A percentile compares a stretch with the other conserved stretches of the same genome.
phyloP scores from a whole-genome alignment of 805 yeast species.

The Yarrowia yakushimensis region DNA sequence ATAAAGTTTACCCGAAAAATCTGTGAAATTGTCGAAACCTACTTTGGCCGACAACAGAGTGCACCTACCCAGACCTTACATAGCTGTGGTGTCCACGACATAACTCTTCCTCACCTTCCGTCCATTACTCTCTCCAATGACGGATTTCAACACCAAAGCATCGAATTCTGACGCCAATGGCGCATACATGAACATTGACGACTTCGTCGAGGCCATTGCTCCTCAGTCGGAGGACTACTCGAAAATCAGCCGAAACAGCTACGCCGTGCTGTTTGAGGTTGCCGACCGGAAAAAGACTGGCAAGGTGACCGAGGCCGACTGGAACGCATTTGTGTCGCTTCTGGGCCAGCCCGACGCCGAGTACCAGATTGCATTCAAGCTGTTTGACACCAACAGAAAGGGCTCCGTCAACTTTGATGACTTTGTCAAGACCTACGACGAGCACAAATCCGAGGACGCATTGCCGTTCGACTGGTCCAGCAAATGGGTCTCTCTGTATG shows the following conservation, averaged over 20 bases:
- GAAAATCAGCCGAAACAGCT: conserved; percentile 54
- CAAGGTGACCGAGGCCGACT: conserved; percentile 62
- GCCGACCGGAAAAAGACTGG: conserved; percentile 76
- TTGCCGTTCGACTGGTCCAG: conserved; percentile 46
- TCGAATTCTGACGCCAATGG: conserved; percentile 22
- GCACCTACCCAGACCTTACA: background rate
- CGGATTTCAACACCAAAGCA: conserved; percentile 14
- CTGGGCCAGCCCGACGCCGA: conserved; percentile 56
- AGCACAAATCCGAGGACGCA: conserved; percentile 37
- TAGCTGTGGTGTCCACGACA: background rate
- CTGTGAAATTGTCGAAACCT: conserved; percentile 25
- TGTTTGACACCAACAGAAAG: conserved; percentile 39
- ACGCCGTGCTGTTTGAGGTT: conserved; percentile 70
- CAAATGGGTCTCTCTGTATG: conserved; percentile 43
- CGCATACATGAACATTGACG: conserved; percentile 38
- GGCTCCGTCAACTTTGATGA: conserved; percentile 39
- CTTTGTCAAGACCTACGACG: conserved; percentile 41
- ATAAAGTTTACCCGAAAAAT: conserved; percentile 23
- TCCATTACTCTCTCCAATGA: background rate
- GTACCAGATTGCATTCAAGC: conserved; percentile 47
- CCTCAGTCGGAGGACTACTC: conserved; percentile 48
- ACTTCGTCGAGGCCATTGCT: conserved; percentile 46
- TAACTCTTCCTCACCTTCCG: background rate
- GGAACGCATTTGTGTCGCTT: conserved; percentile 63
- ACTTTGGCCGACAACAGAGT: background rate